Percentiles rank a stretch among this genome's conserved stretches.
Evolutionary conservation across 1,139 yeast genomes (phyloP).

Genomic region (Kurtzmaniella quercitrusa): DNA sequence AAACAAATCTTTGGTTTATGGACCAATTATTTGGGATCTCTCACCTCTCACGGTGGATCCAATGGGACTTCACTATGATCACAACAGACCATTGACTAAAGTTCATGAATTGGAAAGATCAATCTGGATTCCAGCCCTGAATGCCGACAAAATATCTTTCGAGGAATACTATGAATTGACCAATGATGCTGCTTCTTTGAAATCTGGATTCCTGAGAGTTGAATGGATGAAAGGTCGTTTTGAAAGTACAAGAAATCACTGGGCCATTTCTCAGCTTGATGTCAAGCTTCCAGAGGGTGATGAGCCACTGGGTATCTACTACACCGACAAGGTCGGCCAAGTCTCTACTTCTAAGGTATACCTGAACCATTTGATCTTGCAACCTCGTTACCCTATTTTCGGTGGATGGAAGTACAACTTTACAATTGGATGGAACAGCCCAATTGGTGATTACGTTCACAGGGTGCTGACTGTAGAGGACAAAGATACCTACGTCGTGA

Average conservation of each 20-base stretch:
- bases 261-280: slow-evolving; percentile 47
- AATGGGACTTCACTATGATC: slow-evolving; percentile 58
- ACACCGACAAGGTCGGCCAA: slow-evolving; percentile 86
- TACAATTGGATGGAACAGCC: slow-evolving; percentile 87
- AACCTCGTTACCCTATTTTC: slow-evolving; percentile 88
- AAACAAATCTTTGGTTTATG: slow-evolving; percentile 46
- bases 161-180: slow-evolving; percentile 85
- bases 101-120: slow-evolving; percentile 65
- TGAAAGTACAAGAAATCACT: slow-evolving; percentile 39
- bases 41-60: slow-evolving; percentile 47
- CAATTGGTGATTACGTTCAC: slow-evolving; percentile 51
- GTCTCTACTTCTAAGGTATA: slow-evolving; percentile 74
- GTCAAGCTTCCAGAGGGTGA: slow-evolving; percentile 21
- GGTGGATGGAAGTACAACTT: slow-evolving; percentile 97
- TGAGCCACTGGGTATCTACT: slow-evolving; percentile 64
- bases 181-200: slow-evolving; percentile 69
- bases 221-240: slow-evolving; percentile 63
- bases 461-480: slow-evolving; percentile 36
- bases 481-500: slow-evolving; percentile 46
- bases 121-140: slow-evolving; percentile 59
- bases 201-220: slow-evolving; percentile 69
- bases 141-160: slow-evolving; percentile 41
- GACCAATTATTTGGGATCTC: slow-evolving; percentile 45
- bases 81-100: slow-evolving; percentile 61
- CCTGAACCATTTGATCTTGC: slow-evolving; percentile 51